phyloP scores from a whole-genome alignment of 2,329 filamentous ascomycete genomes.

The Colletotrichum filicis region DNA sequence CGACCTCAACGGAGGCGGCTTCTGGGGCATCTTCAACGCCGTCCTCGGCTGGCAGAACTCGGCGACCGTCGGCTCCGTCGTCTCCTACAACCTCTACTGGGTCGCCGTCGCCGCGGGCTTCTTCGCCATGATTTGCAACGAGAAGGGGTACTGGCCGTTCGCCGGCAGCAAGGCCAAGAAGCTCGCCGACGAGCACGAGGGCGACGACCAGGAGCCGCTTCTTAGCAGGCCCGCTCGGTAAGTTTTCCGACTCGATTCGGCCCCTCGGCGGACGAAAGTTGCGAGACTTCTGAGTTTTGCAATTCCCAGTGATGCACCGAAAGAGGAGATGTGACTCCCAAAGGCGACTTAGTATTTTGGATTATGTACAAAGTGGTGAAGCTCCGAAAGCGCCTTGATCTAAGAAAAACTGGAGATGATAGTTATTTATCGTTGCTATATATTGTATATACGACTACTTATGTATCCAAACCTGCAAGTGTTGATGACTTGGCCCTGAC shows the following conservation, averaged over 20 bases:
- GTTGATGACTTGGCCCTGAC: constrained; percentile 16
- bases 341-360: neutral
- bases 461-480: constrained; percentile 1
- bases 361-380: constrained; percentile 7
- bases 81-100: constrained; percentile 38
- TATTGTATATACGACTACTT: constrained; percentile 20
- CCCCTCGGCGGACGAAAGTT: neutral
- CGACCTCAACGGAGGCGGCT: constrained; percentile 70
- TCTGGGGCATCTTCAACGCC: constrained; percentile 80
- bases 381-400: constrained; percentile 18
- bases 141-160: constrained; percentile 33
- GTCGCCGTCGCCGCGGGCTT: constrained; percentile 34
- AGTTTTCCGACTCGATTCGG: constrained; percentile 2
- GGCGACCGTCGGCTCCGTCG: constrained; percentile 36
- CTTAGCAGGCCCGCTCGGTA: constrained; percentile 37
- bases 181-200: constrained; percentile 8
- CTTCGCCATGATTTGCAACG: constrained; percentile 33
- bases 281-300: neutral
- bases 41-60: constrained; percentile 68
- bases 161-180: constrained; percentile 17
- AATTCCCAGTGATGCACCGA: neutral
- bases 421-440: neutral
- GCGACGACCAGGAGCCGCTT: constrained; percentile 34
- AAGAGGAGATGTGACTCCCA: constrained; percentile 1
- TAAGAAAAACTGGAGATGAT: neutral